Base-by-base conservation (phyloP, 2,329 filamentous ascomycete genomes). In the Neofusicoccum laricinum region DNA sequence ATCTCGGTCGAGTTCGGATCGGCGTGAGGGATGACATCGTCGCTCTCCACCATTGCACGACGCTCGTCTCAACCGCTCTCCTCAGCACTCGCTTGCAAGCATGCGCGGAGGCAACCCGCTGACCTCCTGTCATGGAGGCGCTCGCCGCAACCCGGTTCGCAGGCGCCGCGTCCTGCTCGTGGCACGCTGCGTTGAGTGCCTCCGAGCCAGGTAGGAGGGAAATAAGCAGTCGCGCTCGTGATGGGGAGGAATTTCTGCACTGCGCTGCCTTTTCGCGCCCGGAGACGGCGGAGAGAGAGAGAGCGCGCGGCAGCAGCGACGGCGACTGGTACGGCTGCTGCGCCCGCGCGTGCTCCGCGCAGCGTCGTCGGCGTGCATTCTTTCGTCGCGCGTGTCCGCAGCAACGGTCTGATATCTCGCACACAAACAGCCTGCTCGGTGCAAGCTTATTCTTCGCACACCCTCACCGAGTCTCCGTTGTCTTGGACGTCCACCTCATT, bases 371-470 rank as follows among this genome's bases (percentile, higher is more conserved):
- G 25, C n/a, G 41, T 34, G 40, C 61, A 55, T 63, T 63, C 61
- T 46, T 63, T 36, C 40, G 48, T 19, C 32, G 3, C 1, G 25
- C 25, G 55, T 59, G 55, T 1, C 48, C 40, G 30, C 41, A 17
- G 61, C 61, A 63, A 63, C 61, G 40, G 38, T 2, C 10, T 7
- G 38, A 25, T 46, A 11, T 21, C 38, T 25, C 49, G 17, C 41
- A 63, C 30, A 63, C 61, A 63, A 63, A 63, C 61, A 63, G 19
- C 48, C 49, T 5, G 30, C 25, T 55, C 48, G 3, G 48, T 46
- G 48, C 61, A 53, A 63, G 61, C 49, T 17, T 49, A 63, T 63
- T 63, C 61, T 55, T 63, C 38, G 36, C 43, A 8, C 43, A 36
- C 32, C 38, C 61, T 63, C 50, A 40, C 48, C 61, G 41, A 53